A percentile compares a stretch with the other conserved stretches of the same genome.
Conservation (phyloP, 176 grass and related monocot genomes). For the Triticum monococcum region DNA sequence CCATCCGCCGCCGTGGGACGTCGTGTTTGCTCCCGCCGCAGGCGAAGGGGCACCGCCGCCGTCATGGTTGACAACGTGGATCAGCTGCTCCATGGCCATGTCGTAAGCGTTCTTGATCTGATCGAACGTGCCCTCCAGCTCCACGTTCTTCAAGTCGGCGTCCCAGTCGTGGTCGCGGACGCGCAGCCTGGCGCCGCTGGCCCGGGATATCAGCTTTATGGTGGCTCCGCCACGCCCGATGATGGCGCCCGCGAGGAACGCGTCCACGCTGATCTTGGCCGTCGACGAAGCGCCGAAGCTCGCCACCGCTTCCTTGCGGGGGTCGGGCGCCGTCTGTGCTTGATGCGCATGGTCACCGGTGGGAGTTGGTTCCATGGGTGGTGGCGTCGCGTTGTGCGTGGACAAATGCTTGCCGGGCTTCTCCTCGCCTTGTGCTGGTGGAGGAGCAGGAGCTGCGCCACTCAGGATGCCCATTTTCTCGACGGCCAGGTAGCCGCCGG, state of each 20-base stretch:
- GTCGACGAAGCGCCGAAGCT: conserved; percentile 75
- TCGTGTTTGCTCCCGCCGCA: background rate
- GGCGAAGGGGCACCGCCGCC: conserved; percentile 19
- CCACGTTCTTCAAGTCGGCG: conserved; percentile 70
- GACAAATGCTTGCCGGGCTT: background rate
- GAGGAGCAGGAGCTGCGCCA: background rate
- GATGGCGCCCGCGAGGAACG: conserved; percentile 64
- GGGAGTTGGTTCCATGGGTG: background rate
- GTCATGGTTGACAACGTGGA: conserved; percentile 20
- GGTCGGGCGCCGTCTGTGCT: background rate
- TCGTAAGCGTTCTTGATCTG: conserved; percentile 78
- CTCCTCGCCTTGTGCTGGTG: background rate
- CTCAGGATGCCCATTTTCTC: background rate
- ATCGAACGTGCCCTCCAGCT: conserved; percentile 83
- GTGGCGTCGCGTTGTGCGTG: no score
- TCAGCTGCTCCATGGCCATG: conserved; percentile 69
- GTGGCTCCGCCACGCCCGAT: conserved; percentile 73
- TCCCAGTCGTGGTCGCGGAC: conserved; percentile 79
- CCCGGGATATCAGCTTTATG: conserved; percentile 74
- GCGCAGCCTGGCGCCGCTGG: conserved; percentile 56
- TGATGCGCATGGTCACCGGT: background rate
- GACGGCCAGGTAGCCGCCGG: background rate
- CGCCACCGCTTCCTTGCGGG: conserved; percentile 29
- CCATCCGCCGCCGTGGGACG: conserved; percentile 5
- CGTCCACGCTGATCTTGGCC: conserved; percentile 76